Conservation (phyloP, 495 filamentous ascomycete genomes). For the Aspergillus panamensis region DNA sequence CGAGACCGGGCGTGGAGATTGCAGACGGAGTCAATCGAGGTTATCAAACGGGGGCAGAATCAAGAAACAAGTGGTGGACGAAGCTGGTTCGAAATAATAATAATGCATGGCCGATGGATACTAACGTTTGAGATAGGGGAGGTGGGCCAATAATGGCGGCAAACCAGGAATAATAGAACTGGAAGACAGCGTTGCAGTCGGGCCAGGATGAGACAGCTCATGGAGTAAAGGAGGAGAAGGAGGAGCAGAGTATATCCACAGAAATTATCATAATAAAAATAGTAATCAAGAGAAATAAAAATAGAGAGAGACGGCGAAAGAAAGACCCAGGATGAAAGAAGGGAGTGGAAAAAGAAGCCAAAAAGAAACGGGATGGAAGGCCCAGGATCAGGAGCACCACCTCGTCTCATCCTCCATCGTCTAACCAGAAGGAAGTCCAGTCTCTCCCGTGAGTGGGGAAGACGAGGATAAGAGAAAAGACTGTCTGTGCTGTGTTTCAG, state of each 20-base stretch:
- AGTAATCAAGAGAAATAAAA: constrained; percentile 12
- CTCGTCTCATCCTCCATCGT: too few species aligned
- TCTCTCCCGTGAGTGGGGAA: constrained; percentile 2
- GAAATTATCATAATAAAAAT: neutral
- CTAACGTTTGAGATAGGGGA: constrained; percentile 17
- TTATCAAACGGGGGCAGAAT: constrained; percentile 15
- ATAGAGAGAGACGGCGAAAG: neutral
- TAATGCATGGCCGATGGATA: constrained; percentile 13
- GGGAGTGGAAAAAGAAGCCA: neutral
- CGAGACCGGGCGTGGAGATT: neutral
- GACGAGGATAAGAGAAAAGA: constrained; percentile 2
- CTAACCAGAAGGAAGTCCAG: neutral
- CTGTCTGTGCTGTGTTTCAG: neutral
- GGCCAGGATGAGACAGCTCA: neutral
- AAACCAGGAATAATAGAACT: neutral
- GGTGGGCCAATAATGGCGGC: constrained; percentile 12
- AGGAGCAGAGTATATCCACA: neutral
- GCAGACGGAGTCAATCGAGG: constrained; percentile 10
- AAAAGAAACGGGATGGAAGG: constrained; percentile 4
- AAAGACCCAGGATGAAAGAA: constrained; percentile 4
- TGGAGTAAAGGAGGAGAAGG: neutral
- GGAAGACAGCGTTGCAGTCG: neutral
- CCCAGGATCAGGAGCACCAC: neutral
- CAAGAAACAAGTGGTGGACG: constrained; percentile 9
- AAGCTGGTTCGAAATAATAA: neutral